Evolutionary conservation across 2,329 filamentous ascomycete species (phyloP), one percentile per base, ranked within the genome.

Genomic region (Sporothrix luriei): DNA sequence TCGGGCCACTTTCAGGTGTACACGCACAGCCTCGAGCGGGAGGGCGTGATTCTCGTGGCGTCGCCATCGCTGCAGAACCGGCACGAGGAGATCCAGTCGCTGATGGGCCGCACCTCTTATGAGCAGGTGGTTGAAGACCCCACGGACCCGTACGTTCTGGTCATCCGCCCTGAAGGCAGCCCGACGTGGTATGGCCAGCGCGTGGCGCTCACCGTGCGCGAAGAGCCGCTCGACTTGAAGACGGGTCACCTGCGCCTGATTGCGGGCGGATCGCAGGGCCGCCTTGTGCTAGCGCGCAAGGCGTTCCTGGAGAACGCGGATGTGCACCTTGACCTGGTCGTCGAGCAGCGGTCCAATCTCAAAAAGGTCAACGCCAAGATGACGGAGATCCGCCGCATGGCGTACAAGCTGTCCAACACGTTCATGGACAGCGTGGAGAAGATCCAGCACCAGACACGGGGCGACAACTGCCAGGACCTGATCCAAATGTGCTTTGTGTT

Each of bases 341-440:
- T 97, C 68, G 95, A 98, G 78, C 92, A 97, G 76, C 87, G 95
- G 74, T 96, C 95, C 24, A 98, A 97, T 77, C 85, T 99, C 51
- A 91, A 92, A 73, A 92, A 96, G 74, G 95, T 99, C 74, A 96
- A 98, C 77, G 83, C 90, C 66, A 91, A 96, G 77, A 82, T 99
- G 73, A 94, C 93, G 75, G 96, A 97, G 78, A 97, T 97, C 75
- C 94, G 96, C 75, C 93, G 94, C 78, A 96, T 96, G 2, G 93
- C 94, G 3, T 98, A 96, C 83, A 97, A 97, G 79, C 85, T 99
- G 55, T 97, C 93, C 66, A 98, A 97, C 80, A 93, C 93, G 7
- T 98, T 99, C 80, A 97, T 99, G 93, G 94, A 98, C 79, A 97
- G 93, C 77, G 95, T 99, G 57, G 93, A 97, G 77, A 93, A 92